Evolutionary conservation across 805 yeast species (phyloP).

Genomic region (Wickerhamiella parazyma): DNA sequence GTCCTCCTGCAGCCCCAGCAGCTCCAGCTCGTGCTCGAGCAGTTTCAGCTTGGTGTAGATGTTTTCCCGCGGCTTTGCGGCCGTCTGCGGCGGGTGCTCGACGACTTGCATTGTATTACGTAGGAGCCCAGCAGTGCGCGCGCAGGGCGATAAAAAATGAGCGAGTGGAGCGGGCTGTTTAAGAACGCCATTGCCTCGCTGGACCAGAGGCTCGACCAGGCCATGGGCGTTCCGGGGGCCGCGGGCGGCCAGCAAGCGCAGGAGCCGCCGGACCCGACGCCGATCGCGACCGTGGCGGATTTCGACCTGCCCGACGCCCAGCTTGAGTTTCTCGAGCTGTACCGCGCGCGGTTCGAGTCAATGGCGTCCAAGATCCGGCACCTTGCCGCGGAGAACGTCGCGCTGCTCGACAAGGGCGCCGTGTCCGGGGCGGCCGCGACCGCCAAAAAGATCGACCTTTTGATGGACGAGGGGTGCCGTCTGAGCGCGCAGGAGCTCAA

Average conservation of each 20-base stretch:
- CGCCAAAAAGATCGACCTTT: conserved; percentile 49
- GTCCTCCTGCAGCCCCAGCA: conserved; percentile 79
- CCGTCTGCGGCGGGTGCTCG: background rate
- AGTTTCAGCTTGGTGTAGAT: conserved; percentile 74
- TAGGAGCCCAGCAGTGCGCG: too few species aligned
- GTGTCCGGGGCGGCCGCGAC: conserved; percentile 8
- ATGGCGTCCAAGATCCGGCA: conserved; percentile 12
- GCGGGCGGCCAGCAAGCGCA: conserved; percentile 11
- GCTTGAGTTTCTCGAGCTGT: conserved; percentile 1
- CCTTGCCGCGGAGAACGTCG: conserved; percentile 9
- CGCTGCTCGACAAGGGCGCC: background rate
- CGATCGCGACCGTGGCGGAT: conserved; percentile 7
- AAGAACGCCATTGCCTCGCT: conserved; percentile 32
- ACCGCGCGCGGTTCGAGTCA: conserved; percentile 9
- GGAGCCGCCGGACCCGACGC: conserved; percentile 8
- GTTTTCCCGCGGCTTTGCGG: conserved; percentile 31
- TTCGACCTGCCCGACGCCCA: conserved; percentile 3
- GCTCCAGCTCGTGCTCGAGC: conserved; percentile 79
- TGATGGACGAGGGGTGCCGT: conserved; percentile 32
- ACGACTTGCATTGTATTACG: background rate
- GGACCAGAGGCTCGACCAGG: conserved; percentile 30
- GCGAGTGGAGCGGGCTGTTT: conserved; percentile 25
- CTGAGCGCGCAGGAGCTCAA: conserved; percentile 38
- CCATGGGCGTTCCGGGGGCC: conserved; percentile 22
- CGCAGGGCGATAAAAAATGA: too few species aligned